These are phyloP conservation scores for Penicillium soppii DNA, from an alignment of 495 filamentous ascomycete species.

Conservation along the genomic window DNA sequence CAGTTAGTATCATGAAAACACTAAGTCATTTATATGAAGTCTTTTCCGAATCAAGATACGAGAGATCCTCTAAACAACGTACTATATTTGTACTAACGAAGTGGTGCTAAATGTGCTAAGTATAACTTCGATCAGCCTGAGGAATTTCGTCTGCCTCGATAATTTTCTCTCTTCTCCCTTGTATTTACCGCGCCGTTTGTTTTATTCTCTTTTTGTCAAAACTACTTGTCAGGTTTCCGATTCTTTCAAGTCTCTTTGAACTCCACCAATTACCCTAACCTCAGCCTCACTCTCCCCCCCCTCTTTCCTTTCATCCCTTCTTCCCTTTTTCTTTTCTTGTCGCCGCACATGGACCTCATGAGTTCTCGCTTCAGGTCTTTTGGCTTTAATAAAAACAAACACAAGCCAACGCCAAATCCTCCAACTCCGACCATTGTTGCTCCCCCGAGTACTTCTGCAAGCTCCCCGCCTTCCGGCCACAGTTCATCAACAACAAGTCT, in stretches of 20 bases:
- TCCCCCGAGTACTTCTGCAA: conserved; percentile 36
- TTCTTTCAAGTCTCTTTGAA: conserved; percentile 13
- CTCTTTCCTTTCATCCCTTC: conserved; percentile 14
- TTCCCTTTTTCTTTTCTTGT: conserved; percentile 14
- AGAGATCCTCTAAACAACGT: no score
- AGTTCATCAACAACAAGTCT: conserved; percentile 53
- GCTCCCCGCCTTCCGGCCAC: conserved; percentile 38
- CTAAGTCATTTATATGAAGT: no score
- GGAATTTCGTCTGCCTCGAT: no score
- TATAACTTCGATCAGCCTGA: no score
- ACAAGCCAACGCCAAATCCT: conserved; percentile 26
- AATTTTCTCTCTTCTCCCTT: no score
- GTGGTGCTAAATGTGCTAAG: no score
- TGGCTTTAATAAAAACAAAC: conserved; percentile 47
- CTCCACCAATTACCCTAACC: conserved; percentile 11
- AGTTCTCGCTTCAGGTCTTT: conserved; percentile 51
- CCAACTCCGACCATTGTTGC: conserved; percentile 26
- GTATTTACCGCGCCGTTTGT: no score
- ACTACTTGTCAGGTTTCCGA: no score
- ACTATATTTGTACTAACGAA: no score
- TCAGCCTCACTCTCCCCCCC: conserved; percentile 15
- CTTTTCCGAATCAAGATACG: no score
- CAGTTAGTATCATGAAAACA: no score
- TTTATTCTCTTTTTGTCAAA: no score
- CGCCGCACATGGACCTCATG: conserved; percentile 48